Conservation (phyloP, 495 filamentous ascomycete genomes). For the Podospora pseudopauciseta region DNA sequence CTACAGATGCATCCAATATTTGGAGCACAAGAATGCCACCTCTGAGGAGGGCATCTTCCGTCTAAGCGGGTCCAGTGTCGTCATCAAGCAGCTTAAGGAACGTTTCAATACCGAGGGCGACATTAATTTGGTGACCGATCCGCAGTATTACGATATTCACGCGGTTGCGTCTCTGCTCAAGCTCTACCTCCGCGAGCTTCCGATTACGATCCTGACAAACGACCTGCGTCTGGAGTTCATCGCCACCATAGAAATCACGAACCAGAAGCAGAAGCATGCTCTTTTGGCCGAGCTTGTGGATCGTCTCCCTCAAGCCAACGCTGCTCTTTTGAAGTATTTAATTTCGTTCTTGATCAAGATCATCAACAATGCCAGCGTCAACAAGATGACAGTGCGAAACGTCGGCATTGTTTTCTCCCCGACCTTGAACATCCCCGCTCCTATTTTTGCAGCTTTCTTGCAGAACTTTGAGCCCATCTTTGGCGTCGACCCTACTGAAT, state of each 20-base stretch:
- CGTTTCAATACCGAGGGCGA: constrained; percentile 94
- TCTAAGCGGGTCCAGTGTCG: constrained; percentile 86
- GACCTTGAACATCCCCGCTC: constrained; percentile 92
- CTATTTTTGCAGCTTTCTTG: constrained; percentile 89
- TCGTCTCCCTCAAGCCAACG: constrained; percentile 74
- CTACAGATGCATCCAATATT: constrained; percentile 93
- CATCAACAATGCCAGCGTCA: constrained; percentile 81
- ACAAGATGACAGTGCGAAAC: constrained; percentile 98
- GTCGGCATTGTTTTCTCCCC: constrained; percentile 99
- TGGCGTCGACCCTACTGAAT: constrained; percentile 60
- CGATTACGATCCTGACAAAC: constrained; percentile 82
- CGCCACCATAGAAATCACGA: constrained; percentile 73
- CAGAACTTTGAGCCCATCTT: constrained; percentile 88
- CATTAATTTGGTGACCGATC: constrained; percentile 78
- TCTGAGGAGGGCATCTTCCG: constrained; percentile 95
- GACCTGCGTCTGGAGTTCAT: constrained; percentile 90
- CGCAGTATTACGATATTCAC: constrained; percentile 90
- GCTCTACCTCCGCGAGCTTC: constrained; percentile 87
- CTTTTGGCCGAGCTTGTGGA: constrained; percentile 84
- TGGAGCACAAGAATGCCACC: constrained; percentile 76
- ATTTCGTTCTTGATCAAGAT: constrained; percentile 84
- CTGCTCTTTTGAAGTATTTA: constrained; percentile 73
- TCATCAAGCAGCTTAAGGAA: constrained; percentile 86
- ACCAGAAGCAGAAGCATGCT: constrained; percentile 70
- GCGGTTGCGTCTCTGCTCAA: constrained; percentile 94